Evolutionary conservation across 371 early-diverging fungal species (phyloP), one percentile per base, ranked within the genome.

Genomic region (Rhizopus sp.): DNA sequence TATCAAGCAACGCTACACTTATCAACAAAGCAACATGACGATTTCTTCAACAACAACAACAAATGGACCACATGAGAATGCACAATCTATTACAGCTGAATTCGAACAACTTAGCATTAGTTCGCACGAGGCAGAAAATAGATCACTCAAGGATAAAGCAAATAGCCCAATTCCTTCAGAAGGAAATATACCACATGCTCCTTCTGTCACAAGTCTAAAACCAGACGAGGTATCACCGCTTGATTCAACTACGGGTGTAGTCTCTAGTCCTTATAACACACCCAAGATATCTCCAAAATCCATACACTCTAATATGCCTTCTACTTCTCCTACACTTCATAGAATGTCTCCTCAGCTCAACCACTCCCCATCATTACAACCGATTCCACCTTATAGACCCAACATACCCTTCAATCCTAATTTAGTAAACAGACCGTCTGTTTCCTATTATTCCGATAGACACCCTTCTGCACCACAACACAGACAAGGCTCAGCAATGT

Each of bases 401-500:
- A 15, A 5, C 6, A 41, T n/a, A 6, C 49, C 42, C 15, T 3
- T 32, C 16, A 17, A 5, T 38, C 15, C 7, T 32, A 29, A 53
- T 15, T 30, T 15, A 41, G 6, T 15, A 6, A 12, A 41, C 6
- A 41, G n/a, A 41, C 41, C 9, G n/a, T 15, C 41, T 15, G 15
- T n/a, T n/a, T 15, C 30, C 29, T 46, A 46, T 29, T 46, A 46
- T 44, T 45, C 54, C 34, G 51, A 40, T 33, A 41, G 31, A 45
- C 56, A 17, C 44, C 49, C 53, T 17, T 17, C 52, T 49, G 50
- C 40, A 35, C 56, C 30, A n/a, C 46, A 49, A 50, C 47, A 33
- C 12, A 17, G 32, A 31, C 46, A 13, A 37, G 16, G 16, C 9
- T 41, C 44, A 34, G 56, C 48, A 53, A 59, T 17, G 59, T 59